Evolutionary conservation across 805 yeast species (phyloP), one percentile per base, ranked within the genome.

Genomic region (Kuraishia ogatae): DNA sequence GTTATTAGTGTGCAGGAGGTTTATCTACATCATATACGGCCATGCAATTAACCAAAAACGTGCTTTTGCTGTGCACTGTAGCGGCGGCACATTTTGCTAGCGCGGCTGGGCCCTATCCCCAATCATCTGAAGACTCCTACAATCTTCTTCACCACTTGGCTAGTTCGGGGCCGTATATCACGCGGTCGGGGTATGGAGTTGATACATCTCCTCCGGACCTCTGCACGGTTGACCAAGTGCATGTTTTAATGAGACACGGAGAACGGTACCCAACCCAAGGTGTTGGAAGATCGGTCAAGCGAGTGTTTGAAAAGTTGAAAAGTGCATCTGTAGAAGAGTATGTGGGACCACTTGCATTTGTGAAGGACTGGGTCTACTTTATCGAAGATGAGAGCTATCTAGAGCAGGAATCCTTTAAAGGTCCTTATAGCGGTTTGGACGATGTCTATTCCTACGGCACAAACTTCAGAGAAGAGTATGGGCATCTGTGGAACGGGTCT

Each of bases 161-260:
- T n/a, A 82, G 83, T 20, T 62, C 76, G 21, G 86, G 80, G 1
- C 88, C 89, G 6, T 83, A 79, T 60, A 68, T 78, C 39, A 75
- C 76, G 53, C 73, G 72, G 52, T 67, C 70, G 2, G 86, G 86
- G 1, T 79, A 66, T 60, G 87, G 87, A 2, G 75, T 83, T 47
- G 68, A 78, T 17, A 65, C 74, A 21, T 79, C 71, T 10, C 59
- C 72, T 1, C 85, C 87, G 39, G 71, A 66, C 8, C 72, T 71
- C 50, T 84, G 88, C 66, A 62, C 67, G 5, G 72, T 84, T 55
- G 81, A 80, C 60, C 93, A 87, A 66, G 89, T 86, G 10, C 90
- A 85, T 60, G 69, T 87, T 22, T 69, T 86, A 53, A 82, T 84
- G 60, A 78, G 96, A 63, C 96, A 89, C 64, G 96, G 93, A 21